Evolutionary conservation across 2,329 filamentous ascomycete species (phyloP).

Genomic region (Colletotrichum gloeosporioides): DNA sequence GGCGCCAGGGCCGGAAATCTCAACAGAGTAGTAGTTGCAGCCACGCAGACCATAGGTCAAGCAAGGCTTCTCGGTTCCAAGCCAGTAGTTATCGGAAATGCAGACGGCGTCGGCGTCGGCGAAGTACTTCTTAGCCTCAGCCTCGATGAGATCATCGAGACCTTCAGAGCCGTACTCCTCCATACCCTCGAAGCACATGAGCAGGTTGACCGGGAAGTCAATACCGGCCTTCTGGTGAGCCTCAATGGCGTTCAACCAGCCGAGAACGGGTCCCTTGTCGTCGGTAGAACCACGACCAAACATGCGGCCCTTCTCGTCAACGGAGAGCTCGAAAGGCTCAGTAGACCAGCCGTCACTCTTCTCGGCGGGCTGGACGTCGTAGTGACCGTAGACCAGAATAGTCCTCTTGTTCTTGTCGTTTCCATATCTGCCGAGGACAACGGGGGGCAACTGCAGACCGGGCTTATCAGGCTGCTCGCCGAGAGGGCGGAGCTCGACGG

Average conservation of each 20-base stretch:
- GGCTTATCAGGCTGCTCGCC: constrained; percentile 94
- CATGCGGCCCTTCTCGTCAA: constrained; percentile 94
- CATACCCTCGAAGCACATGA: constrained; percentile 99
- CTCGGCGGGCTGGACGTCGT: constrained; percentile 95
- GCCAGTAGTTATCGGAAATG: constrained; percentile 99
- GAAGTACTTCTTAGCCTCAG: constrained; percentile 93
- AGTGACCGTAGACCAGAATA: constrained; percentile 97
- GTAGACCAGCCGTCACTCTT: constrained; percentile 95
- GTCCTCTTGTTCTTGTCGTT: constrained; percentile 92
- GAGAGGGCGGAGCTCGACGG: constrained; percentile 84
- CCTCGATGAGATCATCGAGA: constrained; percentile 90
- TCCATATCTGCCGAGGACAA: constrained; percentile 90
- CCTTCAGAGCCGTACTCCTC: constrained; percentile 98
- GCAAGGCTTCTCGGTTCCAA: constrained; percentile 97
- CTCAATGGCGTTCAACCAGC: constrained; percentile 98
- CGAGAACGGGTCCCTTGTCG: constrained; percentile 96
- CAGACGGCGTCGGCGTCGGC: constrained; percentile 95
- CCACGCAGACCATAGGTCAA: constrained; percentile 96
- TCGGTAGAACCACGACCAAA: constrained; percentile 95
- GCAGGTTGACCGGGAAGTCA: constrained; percentile 94
- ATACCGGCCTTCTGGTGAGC: constrained; percentile 94
- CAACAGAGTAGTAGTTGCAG: constrained; percentile 96
- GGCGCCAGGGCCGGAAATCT: constrained; percentile 87
- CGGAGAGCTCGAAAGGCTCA: constrained; percentile 86
- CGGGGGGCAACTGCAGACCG: constrained; percentile 88